Conservation (phyloP, 116 monocot genomes). For the Dioscorea cayenensis region DNA sequence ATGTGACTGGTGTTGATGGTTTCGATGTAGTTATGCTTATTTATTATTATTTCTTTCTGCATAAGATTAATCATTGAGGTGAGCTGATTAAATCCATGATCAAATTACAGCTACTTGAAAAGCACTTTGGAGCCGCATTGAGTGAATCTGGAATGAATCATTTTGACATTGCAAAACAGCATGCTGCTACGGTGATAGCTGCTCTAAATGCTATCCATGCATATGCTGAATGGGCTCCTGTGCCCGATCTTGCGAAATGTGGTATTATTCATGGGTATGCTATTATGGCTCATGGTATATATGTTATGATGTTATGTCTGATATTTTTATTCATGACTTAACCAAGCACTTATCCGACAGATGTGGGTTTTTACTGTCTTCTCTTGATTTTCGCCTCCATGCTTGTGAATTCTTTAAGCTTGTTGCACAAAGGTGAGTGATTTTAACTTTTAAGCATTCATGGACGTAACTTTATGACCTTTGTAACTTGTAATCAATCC, state of each 20-base stretch:
- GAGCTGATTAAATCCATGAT: background rate
- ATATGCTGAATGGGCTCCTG: constrained; percentile 97
- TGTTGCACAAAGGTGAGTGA: constrained; percentile 71
- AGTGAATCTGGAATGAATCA: constrained; percentile 57
- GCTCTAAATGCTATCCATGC: constrained; percentile 88
- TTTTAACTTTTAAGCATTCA: background rate
- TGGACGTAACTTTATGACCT: background rate
- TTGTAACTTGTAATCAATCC: background rate
- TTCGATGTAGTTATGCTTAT: background rate
- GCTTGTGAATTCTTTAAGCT: constrained; percentile 92
- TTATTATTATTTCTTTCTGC: background rate
- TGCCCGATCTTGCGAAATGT: constrained; percentile 77
- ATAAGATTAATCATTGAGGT: background rate
- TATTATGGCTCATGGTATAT: background rate
- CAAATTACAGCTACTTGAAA: constrained; percentile 76
- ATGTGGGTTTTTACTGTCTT: constrained; percentile 86
- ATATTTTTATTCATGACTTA: background rate
- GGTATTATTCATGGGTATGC: constrained; percentile 81
- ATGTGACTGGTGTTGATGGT: no score
- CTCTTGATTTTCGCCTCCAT: constrained; percentile 87
- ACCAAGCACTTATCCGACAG: constrained; percentile 35
- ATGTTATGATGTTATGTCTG: background rate
- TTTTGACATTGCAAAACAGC: constrained; percentile 57
- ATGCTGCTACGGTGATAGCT: constrained; percentile 76
- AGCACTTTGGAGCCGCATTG: constrained; percentile 78